These are phyloP conservation scores for Suillus clintonianus DNA, from an alignment of 768 basidiomycete species.

Conservation along the genomic window DNA sequence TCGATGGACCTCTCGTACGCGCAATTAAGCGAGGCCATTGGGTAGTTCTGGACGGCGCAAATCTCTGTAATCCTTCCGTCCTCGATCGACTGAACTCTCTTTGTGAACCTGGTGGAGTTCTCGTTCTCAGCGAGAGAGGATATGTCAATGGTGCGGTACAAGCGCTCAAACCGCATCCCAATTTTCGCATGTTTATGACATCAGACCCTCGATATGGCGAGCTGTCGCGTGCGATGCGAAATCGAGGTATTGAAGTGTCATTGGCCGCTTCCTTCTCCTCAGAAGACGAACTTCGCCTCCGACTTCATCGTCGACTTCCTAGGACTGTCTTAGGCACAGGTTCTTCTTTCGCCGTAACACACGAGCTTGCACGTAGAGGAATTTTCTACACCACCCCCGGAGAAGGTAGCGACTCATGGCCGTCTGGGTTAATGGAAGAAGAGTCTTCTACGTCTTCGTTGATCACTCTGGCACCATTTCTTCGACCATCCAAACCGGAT, in stretches of 20 bases:
- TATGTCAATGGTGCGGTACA: conserved; percentile 76
- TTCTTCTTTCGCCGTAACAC: conserved; percentile 9
- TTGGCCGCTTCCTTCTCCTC: conserved; percentile 39
- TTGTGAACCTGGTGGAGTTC: conserved; percentile 80
- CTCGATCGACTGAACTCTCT: conserved; percentile 96
- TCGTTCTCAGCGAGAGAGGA: conserved; percentile 90
- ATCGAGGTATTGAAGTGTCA: conserved; percentile 88
- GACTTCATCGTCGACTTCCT: conserved; percentile 54
- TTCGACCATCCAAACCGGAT: conserved; percentile 14
- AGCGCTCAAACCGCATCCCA: conserved; percentile 76
- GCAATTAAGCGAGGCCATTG: conserved; percentile 89
- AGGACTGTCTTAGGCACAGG: conserved; percentile 6
- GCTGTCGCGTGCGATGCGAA: conserved; percentile 96
- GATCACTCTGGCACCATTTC: conserved; percentile 40
- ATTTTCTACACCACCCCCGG: conserved; percentile 7
- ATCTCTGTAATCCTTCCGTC: conserved; percentile 93
- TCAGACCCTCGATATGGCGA: conserved; percentile 92
- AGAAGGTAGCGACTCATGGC: conserved; percentile 12
- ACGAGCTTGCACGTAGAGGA: conserved; percentile 30
- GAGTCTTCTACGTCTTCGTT: conserved; percentile 47
- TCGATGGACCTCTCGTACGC: conserved; percentile 86
- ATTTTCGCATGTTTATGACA: conserved; percentile 93
- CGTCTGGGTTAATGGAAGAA: conserved; percentile 49
- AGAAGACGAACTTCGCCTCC: conserved; percentile 50
- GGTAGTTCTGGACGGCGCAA: conserved; percentile 90